These are phyloP conservation scores for Auricularia cornea DNA, from an alignment of 768 basidiomycete species.

Conservation along the genomic window DNA sequence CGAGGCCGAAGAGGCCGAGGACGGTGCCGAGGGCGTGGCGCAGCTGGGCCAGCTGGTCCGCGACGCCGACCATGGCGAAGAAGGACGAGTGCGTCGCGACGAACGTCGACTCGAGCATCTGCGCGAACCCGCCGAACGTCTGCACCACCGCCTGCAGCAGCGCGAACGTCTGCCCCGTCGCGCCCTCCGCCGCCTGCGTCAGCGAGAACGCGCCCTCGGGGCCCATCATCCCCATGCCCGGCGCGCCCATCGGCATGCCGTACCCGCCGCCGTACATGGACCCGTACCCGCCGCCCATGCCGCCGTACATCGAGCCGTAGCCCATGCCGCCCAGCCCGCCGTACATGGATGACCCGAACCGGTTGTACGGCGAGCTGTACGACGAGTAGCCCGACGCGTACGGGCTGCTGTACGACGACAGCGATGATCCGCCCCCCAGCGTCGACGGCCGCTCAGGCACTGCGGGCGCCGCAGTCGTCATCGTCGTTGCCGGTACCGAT, in stretches of 20 bases:
- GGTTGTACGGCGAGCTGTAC: slow-evolving; percentile 27
- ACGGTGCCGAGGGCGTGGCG: slow-evolving; percentile 91
- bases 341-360: slow-evolving; percentile 24
- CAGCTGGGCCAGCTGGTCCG: slow-evolving; percentile 89
- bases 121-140: slow-evolving; percentile 89
- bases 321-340: slow-evolving; percentile 31
- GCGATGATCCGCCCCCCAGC: slow-evolving; percentile 22
- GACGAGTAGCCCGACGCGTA: slow-evolving; percentile 35
- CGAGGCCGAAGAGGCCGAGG: slow-evolving; percentile 80
- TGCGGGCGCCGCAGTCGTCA: slow-evolving; percentile 25
- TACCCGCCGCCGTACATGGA: slow-evolving; percentile 28
- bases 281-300: slow-evolving; percentile 18
- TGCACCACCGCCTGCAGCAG: slow-evolving; percentile 92
- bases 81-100: slow-evolving; percentile 95
- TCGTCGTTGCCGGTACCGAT: slow-evolving; percentile 19
- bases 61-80: slow-evolving; percentile 93
- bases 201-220: slow-evolving; percentile 49
- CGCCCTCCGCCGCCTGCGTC: slow-evolving; percentile 79
- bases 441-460: slow-evolving; percentile 59
- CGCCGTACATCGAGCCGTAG: slow-evolving; percentile 23
- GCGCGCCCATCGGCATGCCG: slow-evolving; percentile 32
- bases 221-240: slow-evolving; percentile 31
- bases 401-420: slow-evolving; percentile 25
- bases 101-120: slow-evolving; percentile 96
- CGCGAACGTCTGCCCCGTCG: slow-evolving; percentile 87